Evolutionary conservation across 176 grass and related monocot species (phyloP).

Genomic region (Rhynchospora tenuis): DNA sequence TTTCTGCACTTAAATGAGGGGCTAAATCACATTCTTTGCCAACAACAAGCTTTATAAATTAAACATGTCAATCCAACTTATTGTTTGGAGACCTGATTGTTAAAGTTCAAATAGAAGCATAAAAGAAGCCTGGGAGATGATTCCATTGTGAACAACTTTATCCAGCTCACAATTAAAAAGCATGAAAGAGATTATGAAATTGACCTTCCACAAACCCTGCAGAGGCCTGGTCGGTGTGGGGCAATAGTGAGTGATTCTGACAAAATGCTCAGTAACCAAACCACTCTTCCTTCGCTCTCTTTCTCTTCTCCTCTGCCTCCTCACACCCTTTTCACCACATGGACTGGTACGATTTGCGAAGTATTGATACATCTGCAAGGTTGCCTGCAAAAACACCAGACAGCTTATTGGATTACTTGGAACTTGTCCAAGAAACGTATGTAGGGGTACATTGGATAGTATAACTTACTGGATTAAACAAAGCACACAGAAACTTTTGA

Average conservation of each 20-base stretch:
- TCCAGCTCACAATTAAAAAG: neutral
- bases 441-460: neutral
- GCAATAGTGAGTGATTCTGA: constrained; percentile 25
- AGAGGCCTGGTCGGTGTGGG: constrained; percentile 14
- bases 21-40: neutral
- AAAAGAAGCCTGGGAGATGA: neutral
- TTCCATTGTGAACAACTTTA: neutral
- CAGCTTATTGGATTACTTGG: neutral
- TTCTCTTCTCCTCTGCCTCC: constrained; percentile 18
- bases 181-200: neutral
- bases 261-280: constrained; percentile 26
- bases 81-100: neutral
- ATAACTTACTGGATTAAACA: neutral
- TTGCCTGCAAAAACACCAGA: constrained; percentile 3
- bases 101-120: neutral
- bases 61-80: neutral
- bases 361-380: constrained; percentile 32
- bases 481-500: neutral
- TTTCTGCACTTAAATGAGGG: neutral
- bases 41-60: neutral
- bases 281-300: constrained; percentile 17
- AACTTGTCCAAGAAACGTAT: neutral
- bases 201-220: constrained; percentile 35
- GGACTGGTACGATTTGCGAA: constrained; percentile 33
- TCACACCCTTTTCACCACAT: constrained; percentile 22